Percentiles rank a stretch among this genome's conserved stretches.
phyloP scores from a whole-genome alignment of 306 rosid genomes.

The Dryas alaskensis region DNA sequence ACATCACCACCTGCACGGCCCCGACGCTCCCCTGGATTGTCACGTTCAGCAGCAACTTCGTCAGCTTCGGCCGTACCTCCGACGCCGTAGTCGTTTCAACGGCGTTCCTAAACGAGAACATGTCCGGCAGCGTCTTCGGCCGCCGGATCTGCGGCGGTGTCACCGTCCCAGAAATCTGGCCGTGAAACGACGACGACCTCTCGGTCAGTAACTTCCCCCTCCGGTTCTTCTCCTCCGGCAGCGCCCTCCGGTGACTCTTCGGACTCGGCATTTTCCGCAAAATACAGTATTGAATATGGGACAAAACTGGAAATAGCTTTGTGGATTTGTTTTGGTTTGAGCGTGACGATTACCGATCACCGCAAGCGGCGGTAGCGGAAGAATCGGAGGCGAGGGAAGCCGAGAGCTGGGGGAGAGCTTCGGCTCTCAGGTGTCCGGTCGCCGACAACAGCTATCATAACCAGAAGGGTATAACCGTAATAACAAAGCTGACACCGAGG shows the following conservation, averaged over 20 bases:
- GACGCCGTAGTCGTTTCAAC: background rate
- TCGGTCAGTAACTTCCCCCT: conserved; percentile 37
- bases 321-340: background rate
- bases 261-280: conserved; percentile 53
- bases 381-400: conserved; percentile 56
- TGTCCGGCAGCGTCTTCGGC: conserved; percentile 69
- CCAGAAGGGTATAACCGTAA: conserved; percentile 34
- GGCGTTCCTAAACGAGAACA: conserved; percentile 24
- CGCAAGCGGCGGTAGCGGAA: conserved; percentile 59
- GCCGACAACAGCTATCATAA: conserved; percentile 41
- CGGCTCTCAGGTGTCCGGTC: conserved; percentile 47
- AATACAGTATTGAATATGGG: background rate
- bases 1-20: conserved; percentile 63
- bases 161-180: conserved; percentile 1
- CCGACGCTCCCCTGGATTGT: conserved; percentile 70
- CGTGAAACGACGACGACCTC: conserved; percentile 66
- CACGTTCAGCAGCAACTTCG: conserved; percentile 75
- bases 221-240: conserved; percentile 42
- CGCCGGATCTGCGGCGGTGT: conserved; percentile 44
- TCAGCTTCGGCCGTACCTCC: conserved; percentile 45
- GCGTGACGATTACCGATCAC: conserved; percentile 8
- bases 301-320: background rate
- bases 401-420: conserved; percentile 54
- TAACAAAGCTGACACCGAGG: background rate
- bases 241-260: conserved; percentile 43